Percentiles rank a stretch among this genome's conserved stretches.
phyloP scores from a whole-genome alignment of 371 early-diverging fungal genomes.

The Mortierella sp. region DNA sequence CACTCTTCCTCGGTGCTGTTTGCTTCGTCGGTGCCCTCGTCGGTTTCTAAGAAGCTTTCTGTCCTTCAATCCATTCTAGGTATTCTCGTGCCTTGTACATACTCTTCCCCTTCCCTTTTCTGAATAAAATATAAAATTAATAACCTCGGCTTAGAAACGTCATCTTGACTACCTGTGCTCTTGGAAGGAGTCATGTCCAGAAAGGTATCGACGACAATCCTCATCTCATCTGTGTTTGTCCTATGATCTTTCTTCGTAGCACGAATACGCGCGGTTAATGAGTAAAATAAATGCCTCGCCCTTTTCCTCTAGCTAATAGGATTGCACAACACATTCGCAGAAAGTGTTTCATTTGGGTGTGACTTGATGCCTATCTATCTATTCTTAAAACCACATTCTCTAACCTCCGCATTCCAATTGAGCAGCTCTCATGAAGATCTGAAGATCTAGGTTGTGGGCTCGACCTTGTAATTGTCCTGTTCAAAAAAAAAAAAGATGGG shows the following conservation, averaged over 20 bases:
- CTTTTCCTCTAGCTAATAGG: neutral
- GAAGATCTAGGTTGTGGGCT: neutral
- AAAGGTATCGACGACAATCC: neutral
- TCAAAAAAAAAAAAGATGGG: neutral
- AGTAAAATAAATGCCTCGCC: neutral
- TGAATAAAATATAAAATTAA: neutral
- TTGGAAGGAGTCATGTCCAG: neutral
- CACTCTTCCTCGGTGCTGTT: slow-evolving; percentile 10
- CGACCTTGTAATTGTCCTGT: neutral
- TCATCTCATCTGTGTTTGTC: neutral
- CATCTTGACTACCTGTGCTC: neutral
- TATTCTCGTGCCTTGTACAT: neutral
- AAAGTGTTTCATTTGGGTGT: neutral
- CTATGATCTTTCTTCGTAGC: neutral
- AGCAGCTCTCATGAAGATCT: slow-evolving; percentile 15
- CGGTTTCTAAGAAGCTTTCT: slow-evolving; percentile 5
- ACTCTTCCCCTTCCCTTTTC: neutral
- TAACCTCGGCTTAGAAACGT: neutral
- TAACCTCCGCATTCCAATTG: slow-evolving; percentile 2
- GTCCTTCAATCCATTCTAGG: neutral
- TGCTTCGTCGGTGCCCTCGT: slow-evolving; percentile 20
- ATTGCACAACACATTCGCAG: neutral
- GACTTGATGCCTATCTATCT: neutral
- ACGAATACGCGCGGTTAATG: neutral
- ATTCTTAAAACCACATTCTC: slow-evolving; percentile 8